These are phyloP conservation scores for Daldinia decipiens DNA, from an alignment of 495 filamentous ascomycete genomes.

Conservation along the genomic window DNA sequence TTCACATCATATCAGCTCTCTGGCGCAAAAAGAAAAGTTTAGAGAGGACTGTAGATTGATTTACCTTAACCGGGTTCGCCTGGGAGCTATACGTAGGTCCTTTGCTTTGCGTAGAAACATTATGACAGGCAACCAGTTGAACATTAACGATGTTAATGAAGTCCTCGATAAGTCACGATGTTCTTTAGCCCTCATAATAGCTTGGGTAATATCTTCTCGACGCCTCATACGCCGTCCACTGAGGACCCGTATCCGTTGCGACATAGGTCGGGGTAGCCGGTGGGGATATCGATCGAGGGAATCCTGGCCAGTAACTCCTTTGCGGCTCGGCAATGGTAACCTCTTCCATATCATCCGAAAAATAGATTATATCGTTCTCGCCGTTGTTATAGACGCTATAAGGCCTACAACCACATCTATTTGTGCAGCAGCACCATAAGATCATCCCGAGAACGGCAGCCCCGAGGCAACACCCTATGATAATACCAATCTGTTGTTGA, in stretches of 20 bases:
- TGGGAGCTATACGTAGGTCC: neutral
- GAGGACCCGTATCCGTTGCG: constrained; percentile 15
- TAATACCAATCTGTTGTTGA: constrained; percentile 42
- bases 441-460: constrained; percentile 39
- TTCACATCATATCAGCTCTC: neutral
- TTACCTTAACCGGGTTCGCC: neutral
- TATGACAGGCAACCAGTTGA: no score
- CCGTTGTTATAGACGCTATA: constrained; percentile 35
- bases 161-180: neutral
- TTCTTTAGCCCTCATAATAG: constrained; percentile 19
- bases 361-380: neutral
- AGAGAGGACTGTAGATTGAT: neutral
- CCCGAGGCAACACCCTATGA: constrained; percentile 40
- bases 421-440: constrained; percentile 43
- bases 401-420: constrained; percentile 33
- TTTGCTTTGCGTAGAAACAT: neutral
- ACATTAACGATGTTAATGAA: neutral
- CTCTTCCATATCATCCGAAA: constrained; percentile 6
- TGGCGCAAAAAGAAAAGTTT: neutral
- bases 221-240: constrained; percentile 36
- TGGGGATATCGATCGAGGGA: constrained; percentile 42
- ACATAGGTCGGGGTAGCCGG: constrained; percentile 34
- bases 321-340: constrained; percentile 18
- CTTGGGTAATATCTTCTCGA: neutral
- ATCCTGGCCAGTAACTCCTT: constrained; percentile 33